phyloP scores from a whole-genome alignment of 1,139 yeast species.

The Suzukiozyma palmioleophila region DNA sequence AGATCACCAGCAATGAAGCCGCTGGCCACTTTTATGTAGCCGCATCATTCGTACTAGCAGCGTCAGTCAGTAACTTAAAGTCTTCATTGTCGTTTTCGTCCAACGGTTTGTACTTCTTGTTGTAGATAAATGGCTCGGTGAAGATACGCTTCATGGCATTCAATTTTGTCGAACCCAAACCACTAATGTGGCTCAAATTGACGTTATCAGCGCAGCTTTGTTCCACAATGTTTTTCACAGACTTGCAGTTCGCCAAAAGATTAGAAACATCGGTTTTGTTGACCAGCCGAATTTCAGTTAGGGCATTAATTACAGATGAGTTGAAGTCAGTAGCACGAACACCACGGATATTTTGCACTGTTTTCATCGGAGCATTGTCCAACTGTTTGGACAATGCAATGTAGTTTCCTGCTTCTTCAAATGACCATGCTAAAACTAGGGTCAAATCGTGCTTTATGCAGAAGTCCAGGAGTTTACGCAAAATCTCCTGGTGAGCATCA shows the following conservation, averaged over 20 bases:
- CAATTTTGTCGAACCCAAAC: conserved; percentile 55
- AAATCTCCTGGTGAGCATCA: conserved; percentile 64
- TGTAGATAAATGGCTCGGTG: conserved; percentile 50
- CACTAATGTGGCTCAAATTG: conserved; percentile 36
- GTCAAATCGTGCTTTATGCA: conserved; percentile 71
- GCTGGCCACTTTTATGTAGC: too few species aligned
- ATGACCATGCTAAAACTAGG: conserved; percentile 72
- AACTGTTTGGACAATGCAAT: conserved; percentile 49
- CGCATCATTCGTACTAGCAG: too few species aligned
- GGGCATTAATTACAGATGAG: conserved; percentile 46
- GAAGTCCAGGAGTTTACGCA: conserved; percentile 66
- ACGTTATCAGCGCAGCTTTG: conserved; percentile 22
- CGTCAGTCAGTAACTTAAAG: too few species aligned
- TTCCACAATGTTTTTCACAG: conserved; percentile 45
- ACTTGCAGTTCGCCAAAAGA: conserved; percentile 49
- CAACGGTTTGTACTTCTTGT: conserved; percentile 21
- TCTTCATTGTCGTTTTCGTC: conserved; percentile 3
- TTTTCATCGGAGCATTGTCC: conserved; percentile 29
- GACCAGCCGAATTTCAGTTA: conserved; percentile 50
- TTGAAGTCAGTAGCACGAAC: conserved; percentile 39
- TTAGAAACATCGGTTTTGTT: conserved; percentile 59
- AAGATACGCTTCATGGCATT: conserved; percentile 41
- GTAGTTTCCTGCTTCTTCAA: conserved; percentile 84
- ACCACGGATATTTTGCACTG: conserved; percentile 36
- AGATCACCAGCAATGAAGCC: too few species aligned